Conservation (phyloP, 768 basidiomycete genomes). For the Naganishia randhawae region DNA sequence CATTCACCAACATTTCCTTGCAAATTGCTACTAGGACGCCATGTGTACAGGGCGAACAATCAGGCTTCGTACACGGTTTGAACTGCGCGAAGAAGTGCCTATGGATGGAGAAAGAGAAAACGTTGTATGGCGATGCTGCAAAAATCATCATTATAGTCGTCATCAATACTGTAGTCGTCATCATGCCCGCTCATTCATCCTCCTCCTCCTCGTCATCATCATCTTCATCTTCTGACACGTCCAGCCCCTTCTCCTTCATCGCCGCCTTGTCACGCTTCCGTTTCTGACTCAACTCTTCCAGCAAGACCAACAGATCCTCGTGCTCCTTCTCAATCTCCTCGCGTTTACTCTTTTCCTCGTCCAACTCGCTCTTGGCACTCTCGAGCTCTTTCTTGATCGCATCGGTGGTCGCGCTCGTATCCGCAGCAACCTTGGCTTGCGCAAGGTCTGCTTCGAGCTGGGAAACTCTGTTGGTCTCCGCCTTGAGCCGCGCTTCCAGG, state of each 20-base stretch:
- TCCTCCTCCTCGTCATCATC: constrained; percentile 65
- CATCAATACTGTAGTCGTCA: background rate
- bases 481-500: constrained; percentile 3
- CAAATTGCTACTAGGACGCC: background rate
- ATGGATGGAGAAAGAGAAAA: background rate
- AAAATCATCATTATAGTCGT: background rate
- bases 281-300: constrained; percentile 87
- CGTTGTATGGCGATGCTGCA: background rate
- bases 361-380: constrained; percentile 52
- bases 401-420: background rate
- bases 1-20: no score
- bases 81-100: background rate
- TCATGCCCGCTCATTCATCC: no score
- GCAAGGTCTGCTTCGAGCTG: constrained; percentile 1
- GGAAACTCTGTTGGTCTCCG: background rate
- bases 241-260: constrained; percentile 69
- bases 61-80: constrained; percentile 27
- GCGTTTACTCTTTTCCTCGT: constrained; percentile 61
- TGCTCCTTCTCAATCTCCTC: constrained; percentile 92
- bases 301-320: constrained; percentile 84
- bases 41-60: constrained; percentile 29
- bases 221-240: constrained; percentile 83
- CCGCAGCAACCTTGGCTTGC: background rate
- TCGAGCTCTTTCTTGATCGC: constrained; percentile 34
- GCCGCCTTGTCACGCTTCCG: constrained; percentile 74